Evolutionary conservation across 2,329 filamentous ascomycete species (phyloP).

Genomic region (Ceratocystis papillata): DNA sequence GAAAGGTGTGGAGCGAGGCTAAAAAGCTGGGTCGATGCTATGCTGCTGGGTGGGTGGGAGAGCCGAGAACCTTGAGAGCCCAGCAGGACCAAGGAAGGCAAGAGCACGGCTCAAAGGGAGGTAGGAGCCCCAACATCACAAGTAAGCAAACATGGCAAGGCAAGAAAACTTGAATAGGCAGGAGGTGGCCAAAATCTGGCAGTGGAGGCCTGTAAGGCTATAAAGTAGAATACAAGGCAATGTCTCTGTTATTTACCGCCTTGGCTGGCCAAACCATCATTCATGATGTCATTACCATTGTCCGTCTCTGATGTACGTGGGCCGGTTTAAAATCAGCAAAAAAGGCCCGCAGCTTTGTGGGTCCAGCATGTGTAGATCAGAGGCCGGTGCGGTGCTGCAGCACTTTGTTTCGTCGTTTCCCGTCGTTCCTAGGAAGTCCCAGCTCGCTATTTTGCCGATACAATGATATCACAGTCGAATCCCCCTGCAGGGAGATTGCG

Average conservation of each 20-base stretch:
- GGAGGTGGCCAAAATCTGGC: too few relatives aligned
- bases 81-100: slow-evolving; percentile 3
- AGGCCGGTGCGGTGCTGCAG: too few relatives aligned
- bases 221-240: neutral
- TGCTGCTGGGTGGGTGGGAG: slow-evolving; percentile 4
- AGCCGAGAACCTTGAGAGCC: slow-evolving; percentile 8
- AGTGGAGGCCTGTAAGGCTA: too few relatives aligned
- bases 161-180: neutral
- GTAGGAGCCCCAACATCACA: slow-evolving; percentile 3
- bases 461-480: neutral
- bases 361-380: too few relatives aligned
- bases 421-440: neutral
- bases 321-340: too few relatives aligned
- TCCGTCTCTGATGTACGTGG: neutral
- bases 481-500: neutral
- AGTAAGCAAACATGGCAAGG: neutral
- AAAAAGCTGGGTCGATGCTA: neutral
- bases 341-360: too few relatives aligned
- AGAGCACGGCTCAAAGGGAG: slow-evolving; percentile 11
- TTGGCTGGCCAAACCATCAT: too few relatives aligned
- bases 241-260: neutral
- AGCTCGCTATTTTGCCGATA: neutral
- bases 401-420: neutral
- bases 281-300: neutral
- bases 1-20: too few relatives aligned